Evolutionary conservation across 2,329 filamentous ascomycete species (phyloP), one percentile per base, ranked within the genome.

Genomic region (Aureobasidium namibiae): DNA sequence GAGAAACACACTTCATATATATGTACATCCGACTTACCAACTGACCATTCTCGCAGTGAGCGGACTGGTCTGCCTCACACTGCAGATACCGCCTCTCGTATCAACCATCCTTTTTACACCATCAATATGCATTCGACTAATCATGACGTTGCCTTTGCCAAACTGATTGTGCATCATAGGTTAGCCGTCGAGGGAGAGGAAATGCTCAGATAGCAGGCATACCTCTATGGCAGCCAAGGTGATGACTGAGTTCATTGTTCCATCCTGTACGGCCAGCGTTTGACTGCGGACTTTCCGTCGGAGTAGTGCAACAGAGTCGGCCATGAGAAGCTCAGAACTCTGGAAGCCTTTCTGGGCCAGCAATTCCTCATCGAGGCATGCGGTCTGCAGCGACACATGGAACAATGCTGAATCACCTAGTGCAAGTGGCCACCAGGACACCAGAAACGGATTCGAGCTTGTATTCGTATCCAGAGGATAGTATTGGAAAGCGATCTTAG

Each of bases 401-500:
- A 58, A 58, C 24, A 58, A 31, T n/a, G 54, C 42, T 18, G 54
- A 42, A 10, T 58, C 54, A 6, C 54, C 33, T 31, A 46, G 13
- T 31, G 54, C 54, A 18, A 58, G 44, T n/a, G 53, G 54, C 54
- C 54, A 58, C 54, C 54, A 58, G 4, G 54, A 58, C 2, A 49
- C 33, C 4, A 58, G 44, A 7, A 58, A 58, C 0, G 54, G 54
- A 41, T 58, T 58, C 1, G 54, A 49, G 11, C 7, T 29, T 39
- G 33, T 14, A 23, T 49, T 33, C 44, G 49, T 10, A n/a, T 58
- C 54, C 2, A 58, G 44, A 49, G 54, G 54, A 23, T 58, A 58
- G 54, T 58, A 58, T 24, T 58, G 42, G 33, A 58, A 58, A 33
- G 54, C 54, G 10, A 58, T 58, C 7, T 58, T 58, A 18, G 29